Percentiles rank a stretch among this genome's conserved stretches.
Evolutionary conservation across 805 yeast species (phyloP).

Genomic region (Yarrowia divulgata): DNA sequence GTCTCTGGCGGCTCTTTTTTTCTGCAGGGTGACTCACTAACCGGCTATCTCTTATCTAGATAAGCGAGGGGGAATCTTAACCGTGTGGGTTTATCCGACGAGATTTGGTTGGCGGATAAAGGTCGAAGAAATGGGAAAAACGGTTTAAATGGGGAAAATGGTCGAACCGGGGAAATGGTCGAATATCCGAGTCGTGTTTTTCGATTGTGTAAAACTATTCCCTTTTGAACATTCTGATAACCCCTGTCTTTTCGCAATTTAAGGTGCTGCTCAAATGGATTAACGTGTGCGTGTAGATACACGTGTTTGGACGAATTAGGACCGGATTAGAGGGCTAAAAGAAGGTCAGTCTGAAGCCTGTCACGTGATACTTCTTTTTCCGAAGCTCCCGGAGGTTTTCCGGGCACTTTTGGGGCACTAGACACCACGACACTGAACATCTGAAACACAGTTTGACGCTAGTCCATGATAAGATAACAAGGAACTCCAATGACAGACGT

Average conservation of each 20-base stretch:
- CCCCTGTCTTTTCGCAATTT: too few relatives aligned
- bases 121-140: not conserved
- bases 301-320: not conserved
- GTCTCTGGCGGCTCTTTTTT: too few relatives aligned
- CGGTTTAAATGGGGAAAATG: not conserved
- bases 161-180: too few relatives aligned
- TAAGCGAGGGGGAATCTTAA: not conserved
- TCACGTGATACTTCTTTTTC: too few relatives aligned
- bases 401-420: too few relatives aligned
- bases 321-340: not conserved
- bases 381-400: too few relatives aligned
- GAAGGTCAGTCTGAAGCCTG: too few relatives aligned
- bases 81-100: not conserved
- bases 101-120: not conserved
- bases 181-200: too few relatives aligned
- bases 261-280: not conserved
- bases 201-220: too few relatives aligned
- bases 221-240: too few relatives aligned
- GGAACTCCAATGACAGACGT: not conserved
- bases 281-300: not conserved
- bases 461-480: conserved; percentile 15
- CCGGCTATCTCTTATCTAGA: conserved; percentile 2
- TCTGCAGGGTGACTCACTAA: not conserved
- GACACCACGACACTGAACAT: too few relatives aligned
- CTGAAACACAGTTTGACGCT: too few relatives aligned